Conservation (phyloP, 2,329 filamentous ascomycete species). For the Fusarium anguioides region DNA sequence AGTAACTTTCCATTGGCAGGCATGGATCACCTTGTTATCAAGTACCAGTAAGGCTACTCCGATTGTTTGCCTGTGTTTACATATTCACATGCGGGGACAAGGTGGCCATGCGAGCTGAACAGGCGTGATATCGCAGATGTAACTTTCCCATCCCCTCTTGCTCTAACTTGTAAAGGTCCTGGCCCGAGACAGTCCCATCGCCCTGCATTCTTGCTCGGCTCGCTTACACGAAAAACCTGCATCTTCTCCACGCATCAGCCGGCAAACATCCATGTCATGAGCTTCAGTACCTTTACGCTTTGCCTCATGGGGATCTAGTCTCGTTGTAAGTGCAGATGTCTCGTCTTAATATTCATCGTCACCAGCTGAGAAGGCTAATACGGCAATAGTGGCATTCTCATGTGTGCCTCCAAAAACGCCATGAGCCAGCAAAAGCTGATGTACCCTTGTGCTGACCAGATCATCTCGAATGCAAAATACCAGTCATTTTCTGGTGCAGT, state of each 20-base stretch:
- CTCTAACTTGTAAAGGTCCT: conserved; percentile 2
- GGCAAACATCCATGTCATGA: conserved; percentile 11
- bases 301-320: conserved; percentile 11
- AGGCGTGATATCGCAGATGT: background rate
- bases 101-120: conserved; percentile 16
- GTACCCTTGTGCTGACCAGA: background rate
- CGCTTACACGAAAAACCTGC: conserved; percentile 1
- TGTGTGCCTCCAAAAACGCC: background rate
- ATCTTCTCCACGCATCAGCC: conserved; percentile 14
- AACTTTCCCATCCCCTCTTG: conserved; percentile 20
- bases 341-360: conserved; percentile 20
- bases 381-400: conserved; percentile 17
- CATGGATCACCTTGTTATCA: background rate
- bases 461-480: background rate
- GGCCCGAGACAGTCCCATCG: conserved; percentile 31
- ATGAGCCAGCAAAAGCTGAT: conserved; percentile 8
- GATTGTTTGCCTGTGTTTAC: background rate
- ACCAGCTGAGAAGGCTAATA: conserved; percentile 23
- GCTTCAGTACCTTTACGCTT: conserved; percentile 3
- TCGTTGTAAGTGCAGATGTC: conserved; percentile 6
- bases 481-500: background rate
- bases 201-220: conserved; percentile 27
- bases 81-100: conserved; percentile 13
- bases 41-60: background rate
- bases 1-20: conserved; percentile 1